Conservation (phyloP, 768 basidiomycete genomes). For the Pulveroboletus sp. region DNA sequence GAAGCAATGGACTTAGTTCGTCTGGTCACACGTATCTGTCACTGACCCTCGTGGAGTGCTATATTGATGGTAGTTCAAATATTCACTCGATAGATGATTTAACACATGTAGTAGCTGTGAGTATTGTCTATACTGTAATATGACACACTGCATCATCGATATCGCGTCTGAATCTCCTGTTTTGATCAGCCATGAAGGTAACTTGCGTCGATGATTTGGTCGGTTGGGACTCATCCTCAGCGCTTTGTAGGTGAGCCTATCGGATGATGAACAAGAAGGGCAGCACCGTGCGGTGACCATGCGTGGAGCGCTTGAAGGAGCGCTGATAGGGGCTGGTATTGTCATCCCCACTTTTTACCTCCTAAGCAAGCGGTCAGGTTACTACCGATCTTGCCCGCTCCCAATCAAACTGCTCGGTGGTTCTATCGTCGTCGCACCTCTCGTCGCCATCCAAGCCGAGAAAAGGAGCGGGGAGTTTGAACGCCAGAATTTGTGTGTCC, state of each 20-base stretch:
- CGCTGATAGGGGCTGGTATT: conserved; percentile 46
- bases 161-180: not conserved
- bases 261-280: conserved; percentile 40
- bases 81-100: not conserved
- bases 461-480: conserved; percentile 64
- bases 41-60: not conserved
- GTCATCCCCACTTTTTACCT: conserved; percentile 53
- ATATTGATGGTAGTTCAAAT: conserved; percentile 9
- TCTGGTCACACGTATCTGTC: not conserved
- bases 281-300: conserved; percentile 54
- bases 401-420: conserved; percentile 69
- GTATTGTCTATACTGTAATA: not conserved
- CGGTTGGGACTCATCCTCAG: not conserved
- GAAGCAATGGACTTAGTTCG: not conserved
- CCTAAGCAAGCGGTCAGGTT: conserved; percentile 49
- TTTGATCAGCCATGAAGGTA: conserved; percentile 14
- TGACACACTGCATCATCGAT: too few species aligned
- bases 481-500: conserved; percentile 56
- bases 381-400: conserved; percentile 62
- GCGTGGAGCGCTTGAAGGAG: conserved; percentile 65
- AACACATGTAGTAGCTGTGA: not conserved
- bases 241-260: conserved; percentile 14
- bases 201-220: not conserved
- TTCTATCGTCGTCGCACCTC: conserved; percentile 60
- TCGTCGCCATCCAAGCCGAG: conserved; percentile 69